Percentiles rank a stretch among this genome's conserved stretches.
Evolutionary conservation across 495 filamentous ascomycete genomes (phyloP).

Genomic region (Aspergillus funiculosus): DNA sequence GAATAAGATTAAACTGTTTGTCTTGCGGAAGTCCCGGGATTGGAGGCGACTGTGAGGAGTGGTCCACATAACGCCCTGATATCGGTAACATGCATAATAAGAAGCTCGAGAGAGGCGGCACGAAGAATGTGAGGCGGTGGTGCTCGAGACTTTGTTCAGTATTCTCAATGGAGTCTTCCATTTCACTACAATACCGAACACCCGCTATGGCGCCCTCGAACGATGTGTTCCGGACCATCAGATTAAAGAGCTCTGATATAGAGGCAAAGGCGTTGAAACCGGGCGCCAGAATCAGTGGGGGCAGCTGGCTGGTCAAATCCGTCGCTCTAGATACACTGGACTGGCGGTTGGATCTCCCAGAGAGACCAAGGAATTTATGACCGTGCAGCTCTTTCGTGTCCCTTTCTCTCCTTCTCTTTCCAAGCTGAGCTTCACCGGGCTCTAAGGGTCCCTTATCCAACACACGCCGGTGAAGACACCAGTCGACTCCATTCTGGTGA

Average conservation of each 20-base stretch:
- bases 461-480: slow-evolving; percentile 38
- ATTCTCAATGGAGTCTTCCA: neutral
- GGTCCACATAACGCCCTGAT: slow-evolving; percentile 4
- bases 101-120: slow-evolving; percentile 52
- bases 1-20: slow-evolving; percentile 64
- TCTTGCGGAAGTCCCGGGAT: slow-evolving; percentile 25
- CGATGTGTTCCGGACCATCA: slow-evolving; percentile 35
- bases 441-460: neutral
- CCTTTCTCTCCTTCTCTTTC: slow-evolving; percentile 17
- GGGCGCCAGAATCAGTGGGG: slow-evolving; percentile 33
- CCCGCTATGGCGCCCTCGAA: slow-evolving; percentile 21
- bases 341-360: too few relatives aligned
- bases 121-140: slow-evolving; percentile 25
- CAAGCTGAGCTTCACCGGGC: slow-evolving; percentile 5
- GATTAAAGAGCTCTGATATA: slow-evolving; percentile 26
- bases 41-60: slow-evolving; percentile 3
- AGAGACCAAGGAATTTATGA: too few relatives aligned
- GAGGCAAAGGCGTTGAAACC: slow-evolving; percentile 28
- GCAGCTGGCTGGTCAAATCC: slow-evolving; percentile 11
- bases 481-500: slow-evolving; percentile 17
- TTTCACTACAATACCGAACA: neutral
- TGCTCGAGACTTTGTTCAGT: neutral
- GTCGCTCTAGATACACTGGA: too few relatives aligned
- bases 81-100: slow-evolving; percentile 37
- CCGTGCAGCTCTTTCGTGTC: neutral